Base-by-base conservation (phyloP, 177 flowering plant species). In the Tripterygium wilfordii region DNA sequence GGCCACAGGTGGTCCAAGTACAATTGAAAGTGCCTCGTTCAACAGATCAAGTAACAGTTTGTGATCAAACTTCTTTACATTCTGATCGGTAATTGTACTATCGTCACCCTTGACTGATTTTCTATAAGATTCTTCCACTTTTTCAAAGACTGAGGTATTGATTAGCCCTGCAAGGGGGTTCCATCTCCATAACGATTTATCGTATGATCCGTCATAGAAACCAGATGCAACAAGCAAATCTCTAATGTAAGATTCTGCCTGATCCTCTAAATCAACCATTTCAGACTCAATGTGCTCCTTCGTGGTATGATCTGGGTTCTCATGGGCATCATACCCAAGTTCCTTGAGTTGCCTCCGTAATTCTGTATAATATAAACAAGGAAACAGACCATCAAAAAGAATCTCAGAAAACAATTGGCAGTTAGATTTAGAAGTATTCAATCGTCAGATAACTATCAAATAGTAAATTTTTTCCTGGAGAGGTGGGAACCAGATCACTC, bases 181-280 rank as follows among this genome's bases (percentile, higher is more conserved):
- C 75, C 74, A 75, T 57, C 68, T 75, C 2, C 72, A 61, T n/a
- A 71, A 56, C 6, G 61, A 54, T 37, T 28, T 56, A 21, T 68
- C 73, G 4, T 57, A 52, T 47, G 79, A 65, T 46, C 79, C 80
- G 46, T 74, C 65, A 42, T 80, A 92, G 23, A 86, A 57, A 51
- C 95, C 96, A 53, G 95, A 76, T 46, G 80, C 79, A 51, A 84
- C 44, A 10, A 92, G 91, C 49, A 92, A 57, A 42, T 86, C 88
- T 66, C 79, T 66, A 28, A 86, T 47, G 57, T 76, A 88, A 36
- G 75, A 66, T 63, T 82, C 78, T 16, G 69, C 60, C 42, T 70
- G 49, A 57, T 80, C 81, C 60, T 75, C 81, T 47, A 73, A 17
- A 36, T 75, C 75, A 25, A 27, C 49, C 53, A 59, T 45, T 39